phyloP scores from a whole-genome alignment of 352 stramenopile species.

The Phytophthora ohioensis region DNA sequence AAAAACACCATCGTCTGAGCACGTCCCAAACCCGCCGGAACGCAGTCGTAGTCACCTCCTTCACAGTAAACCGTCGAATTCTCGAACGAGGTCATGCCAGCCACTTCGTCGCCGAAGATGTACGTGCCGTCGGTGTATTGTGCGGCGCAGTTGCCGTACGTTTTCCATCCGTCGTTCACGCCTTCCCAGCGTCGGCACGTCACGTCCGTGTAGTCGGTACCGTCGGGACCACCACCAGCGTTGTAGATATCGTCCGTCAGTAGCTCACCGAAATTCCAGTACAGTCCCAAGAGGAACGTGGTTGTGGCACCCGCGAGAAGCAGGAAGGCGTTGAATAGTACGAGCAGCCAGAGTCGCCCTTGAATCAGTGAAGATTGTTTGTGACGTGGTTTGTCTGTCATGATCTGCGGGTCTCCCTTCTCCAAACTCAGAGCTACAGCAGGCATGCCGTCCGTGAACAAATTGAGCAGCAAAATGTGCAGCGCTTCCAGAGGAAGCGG shows the following conservation, averaged over 20 bases:
- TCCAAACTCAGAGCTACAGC: slow-evolving; percentile 78
- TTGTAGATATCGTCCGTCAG: slow-evolving; percentile 64
- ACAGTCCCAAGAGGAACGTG: slow-evolving; percentile 67
- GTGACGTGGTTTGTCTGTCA: slow-evolving; percentile 65
- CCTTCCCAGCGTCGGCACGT: slow-evolving; percentile 67
- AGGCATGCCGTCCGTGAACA: slow-evolving; percentile 97
- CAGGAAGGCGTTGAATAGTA: slow-evolving; percentile 65
- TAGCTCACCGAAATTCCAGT: slow-evolving; percentile 76
- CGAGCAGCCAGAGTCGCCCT: slow-evolving; percentile 71
- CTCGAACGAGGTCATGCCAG: slow-evolving; percentile 40
- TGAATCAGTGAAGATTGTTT: slow-evolving; percentile 67
- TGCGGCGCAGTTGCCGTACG: slow-evolving; percentile 66
- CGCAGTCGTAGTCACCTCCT: slow-evolving; percentile 66
- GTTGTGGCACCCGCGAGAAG: slow-evolving; percentile 52
- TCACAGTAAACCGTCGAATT: slow-evolving; percentile 59
- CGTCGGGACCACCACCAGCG: slow-evolving; percentile 47
- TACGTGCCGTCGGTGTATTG: slow-evolving; percentile 50
- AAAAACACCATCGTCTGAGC: slow-evolving; percentile 84
- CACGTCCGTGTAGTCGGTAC: slow-evolving; percentile 63
- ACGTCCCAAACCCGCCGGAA: slow-evolving; percentile 63
- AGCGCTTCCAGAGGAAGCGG: slow-evolving; percentile 94
- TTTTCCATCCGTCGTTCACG: slow-evolving; percentile 54
- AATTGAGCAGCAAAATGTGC: slow-evolving; percentile 98
- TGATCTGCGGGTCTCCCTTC: slow-evolving; percentile 72
- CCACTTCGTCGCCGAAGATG: slow-evolving; percentile 58